These are phyloP conservation scores for Exsudoporus frostii DNA, from an alignment of 768 basidiomycete species.

Conservation along the genomic window DNA sequence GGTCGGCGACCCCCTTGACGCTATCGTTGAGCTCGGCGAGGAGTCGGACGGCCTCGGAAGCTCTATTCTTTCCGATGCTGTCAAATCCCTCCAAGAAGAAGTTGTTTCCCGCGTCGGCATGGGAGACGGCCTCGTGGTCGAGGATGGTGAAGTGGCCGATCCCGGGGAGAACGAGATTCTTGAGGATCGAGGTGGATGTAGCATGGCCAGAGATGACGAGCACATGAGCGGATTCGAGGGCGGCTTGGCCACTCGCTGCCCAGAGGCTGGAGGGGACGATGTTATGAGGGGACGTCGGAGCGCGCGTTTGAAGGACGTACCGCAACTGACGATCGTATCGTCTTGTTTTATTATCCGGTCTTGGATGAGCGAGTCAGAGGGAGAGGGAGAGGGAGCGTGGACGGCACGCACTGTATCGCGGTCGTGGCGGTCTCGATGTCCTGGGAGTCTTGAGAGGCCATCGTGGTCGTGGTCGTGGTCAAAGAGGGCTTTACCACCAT, in stretches of 20 bases:
- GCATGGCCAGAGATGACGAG: slow-evolving; percentile 80
- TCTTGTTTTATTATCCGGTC: slow-evolving; percentile 84
- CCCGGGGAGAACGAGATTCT: slow-evolving; percentile 96
- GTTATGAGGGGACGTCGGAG: background rate
- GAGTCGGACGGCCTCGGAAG: slow-evolving; percentile 72
- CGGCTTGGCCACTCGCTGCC: slow-evolving; percentile 88
- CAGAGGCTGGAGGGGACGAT: slow-evolving; percentile 57
- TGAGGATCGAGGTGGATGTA: slow-evolving; percentile 84
- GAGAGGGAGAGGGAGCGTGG: background rate
- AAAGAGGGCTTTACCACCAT: background rate
- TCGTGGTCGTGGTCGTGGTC: slow-evolving; percentile 24
- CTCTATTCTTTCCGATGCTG: slow-evolving; percentile 79
- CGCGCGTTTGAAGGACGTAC: slow-evolving; percentile 37
- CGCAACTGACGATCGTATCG: slow-evolving; percentile 95
- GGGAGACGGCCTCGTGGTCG: slow-evolving; percentile 56
- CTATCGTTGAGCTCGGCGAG: slow-evolving; percentile 85
- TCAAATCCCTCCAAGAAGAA: slow-evolving; percentile 82
- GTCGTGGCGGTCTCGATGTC: slow-evolving; percentile 47
- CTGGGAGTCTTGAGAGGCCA: slow-evolving; percentile 39
- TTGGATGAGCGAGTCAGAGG: slow-evolving; percentile 22
- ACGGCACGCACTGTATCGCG: slow-evolving; percentile 33
- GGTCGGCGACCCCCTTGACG: slow-evolving; percentile 69
- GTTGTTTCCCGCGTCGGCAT: slow-evolving; percentile 89
- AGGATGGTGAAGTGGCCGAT: slow-evolving; percentile 95
- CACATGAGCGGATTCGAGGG: slow-evolving; percentile 80